Percentiles rank a stretch among this genome's conserved stretches.
These are phyloP conservation scores for Penicillium brasilianum DNA, from an alignment of 2,329 filamentous ascomycete genomes.

Conservation along the genomic window DNA sequence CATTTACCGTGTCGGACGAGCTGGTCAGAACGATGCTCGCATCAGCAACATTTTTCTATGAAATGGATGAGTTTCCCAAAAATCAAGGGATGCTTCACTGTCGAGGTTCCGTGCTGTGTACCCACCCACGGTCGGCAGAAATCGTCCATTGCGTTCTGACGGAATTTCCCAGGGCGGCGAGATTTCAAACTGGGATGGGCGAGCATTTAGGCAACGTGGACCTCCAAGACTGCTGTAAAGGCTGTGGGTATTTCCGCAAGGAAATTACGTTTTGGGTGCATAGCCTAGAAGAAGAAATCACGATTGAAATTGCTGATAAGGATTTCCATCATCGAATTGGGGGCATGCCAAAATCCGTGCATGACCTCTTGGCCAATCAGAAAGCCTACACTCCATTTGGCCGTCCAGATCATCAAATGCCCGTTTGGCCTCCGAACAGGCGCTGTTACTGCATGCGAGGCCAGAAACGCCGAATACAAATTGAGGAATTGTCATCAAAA, in stretches of 20 bases:
- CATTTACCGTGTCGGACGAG: slow-evolving; percentile 20
- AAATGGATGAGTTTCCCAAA: slow-evolving; percentile 22
- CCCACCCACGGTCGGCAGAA: background rate
- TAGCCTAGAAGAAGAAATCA: slow-evolving; percentile 5
- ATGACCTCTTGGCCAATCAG: background rate
- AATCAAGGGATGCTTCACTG: slow-evolving; percentile 20
- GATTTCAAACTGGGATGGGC: background rate
- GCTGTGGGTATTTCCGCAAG: slow-evolving; percentile 2
- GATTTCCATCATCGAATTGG: background rate
- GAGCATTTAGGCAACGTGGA: background rate
- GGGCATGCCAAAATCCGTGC: background rate
- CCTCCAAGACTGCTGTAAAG: background rate
- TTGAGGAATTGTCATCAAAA: background rate
- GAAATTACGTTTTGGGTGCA: background rate
- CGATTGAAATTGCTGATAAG: slow-evolving; percentile 1
- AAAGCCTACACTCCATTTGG: slow-evolving; percentile 1
- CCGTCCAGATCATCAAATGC: background rate
- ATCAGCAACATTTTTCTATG: slow-evolving; percentile 28
- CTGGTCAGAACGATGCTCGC: slow-evolving; percentile 24
- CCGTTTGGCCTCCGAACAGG: background rate
- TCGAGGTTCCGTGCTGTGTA: slow-evolving; percentile 28
- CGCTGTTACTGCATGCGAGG: background rate
- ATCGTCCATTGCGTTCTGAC: background rate
- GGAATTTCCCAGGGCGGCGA: slow-evolving; percentile 1
- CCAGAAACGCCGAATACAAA: slow-evolving; percentile 1